Base-by-base conservation (phyloP, 208 protist genomes). In the Naegleria fowleri region DNA sequence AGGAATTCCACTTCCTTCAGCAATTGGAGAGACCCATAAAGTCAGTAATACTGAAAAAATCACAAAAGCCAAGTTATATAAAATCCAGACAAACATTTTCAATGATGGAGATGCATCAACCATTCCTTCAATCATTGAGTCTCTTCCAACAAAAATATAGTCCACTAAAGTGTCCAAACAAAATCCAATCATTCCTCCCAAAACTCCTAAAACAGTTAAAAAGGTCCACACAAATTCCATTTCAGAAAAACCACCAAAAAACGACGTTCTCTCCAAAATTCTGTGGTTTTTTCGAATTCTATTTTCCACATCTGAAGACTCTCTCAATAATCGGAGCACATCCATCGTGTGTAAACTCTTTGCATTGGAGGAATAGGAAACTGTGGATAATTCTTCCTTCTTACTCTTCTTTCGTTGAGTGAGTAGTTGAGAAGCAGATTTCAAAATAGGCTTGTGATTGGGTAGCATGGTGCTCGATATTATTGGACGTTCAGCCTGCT, bases 221-320 rank as follows among this genome's bases (percentile, higher is more conserved):
- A 86, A 86, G 15, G 83, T 84, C 76, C 76, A 84, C 0, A 84
- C 76, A 67, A 67, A 67, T 67, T 67, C 55, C 55, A 67, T 67
- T 67, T 67, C 19, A 29, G 55, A 67, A 67, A 67, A 67, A 67
- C 55, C 22, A 67, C 55, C 55, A 67, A 67, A 67, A 29, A 29
- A 29, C 11, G 55, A 67, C 2, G 55, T 67, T 29, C 55, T 67
- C 55, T 67, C 55, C 11, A 67, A 29, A 67, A 67, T 67, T 29
- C 55, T 15, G 19, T 67, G 55, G 13, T 67, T 67, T 29, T 67
- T 67, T 67, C 55, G 11, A 67, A 67, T 67, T 67, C 55, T 67
- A 67, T 67, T 67, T 29, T 67, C 55, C 19, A 67, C 55, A 29
- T 29, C 55, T 1, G 55, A 67, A 4, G 55, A 15, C 22, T 67